Evolutionary conservation across 2,329 filamentous ascomycete species (phyloP).

Genomic region (Botrytis porri): DNA sequence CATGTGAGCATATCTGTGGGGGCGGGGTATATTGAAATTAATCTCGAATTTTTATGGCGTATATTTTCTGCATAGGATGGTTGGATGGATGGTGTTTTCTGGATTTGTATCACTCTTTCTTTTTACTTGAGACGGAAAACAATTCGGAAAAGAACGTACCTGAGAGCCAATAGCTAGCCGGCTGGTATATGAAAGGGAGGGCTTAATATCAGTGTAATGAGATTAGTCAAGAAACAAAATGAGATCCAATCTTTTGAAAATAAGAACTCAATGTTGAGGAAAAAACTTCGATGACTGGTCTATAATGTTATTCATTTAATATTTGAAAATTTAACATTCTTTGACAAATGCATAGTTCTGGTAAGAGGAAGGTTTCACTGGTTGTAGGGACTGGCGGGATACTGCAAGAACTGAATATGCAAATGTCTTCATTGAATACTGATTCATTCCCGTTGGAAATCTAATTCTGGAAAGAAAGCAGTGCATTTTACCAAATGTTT

Average conservation of each 20-base stretch:
- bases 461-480: background rate
- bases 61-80: slow-evolving; percentile 7
- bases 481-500: background rate
- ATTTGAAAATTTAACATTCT: background rate
- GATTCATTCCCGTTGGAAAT: background rate
- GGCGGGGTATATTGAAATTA: background rate
- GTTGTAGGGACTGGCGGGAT: background rate
- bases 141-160: slow-evolving; percentile 2
- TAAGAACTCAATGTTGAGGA: background rate
- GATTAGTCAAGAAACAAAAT: slow-evolving; percentile 4
- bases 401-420: background rate
- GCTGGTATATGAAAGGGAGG: slow-evolving; percentile 1
- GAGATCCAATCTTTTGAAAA: background rate
- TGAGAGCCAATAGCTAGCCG: slow-evolving; percentile 1
- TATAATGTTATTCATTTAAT: background rate
- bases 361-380: background rate
- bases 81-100: slow-evolving; percentile 1
- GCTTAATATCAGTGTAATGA: slow-evolving; percentile 15
- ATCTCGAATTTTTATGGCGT: slow-evolving; percentile 5
- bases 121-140: background rate
- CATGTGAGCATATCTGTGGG: background rate
- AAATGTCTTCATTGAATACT: background rate
- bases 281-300: background rate
- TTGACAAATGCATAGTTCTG: too few species aligned
- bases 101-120: background rate